Percentiles rank a stretch among this genome's conserved stretches.
Conservation (phyloP, 139 green algal genomes). For the Edaphochlamys debaryana region DNA sequence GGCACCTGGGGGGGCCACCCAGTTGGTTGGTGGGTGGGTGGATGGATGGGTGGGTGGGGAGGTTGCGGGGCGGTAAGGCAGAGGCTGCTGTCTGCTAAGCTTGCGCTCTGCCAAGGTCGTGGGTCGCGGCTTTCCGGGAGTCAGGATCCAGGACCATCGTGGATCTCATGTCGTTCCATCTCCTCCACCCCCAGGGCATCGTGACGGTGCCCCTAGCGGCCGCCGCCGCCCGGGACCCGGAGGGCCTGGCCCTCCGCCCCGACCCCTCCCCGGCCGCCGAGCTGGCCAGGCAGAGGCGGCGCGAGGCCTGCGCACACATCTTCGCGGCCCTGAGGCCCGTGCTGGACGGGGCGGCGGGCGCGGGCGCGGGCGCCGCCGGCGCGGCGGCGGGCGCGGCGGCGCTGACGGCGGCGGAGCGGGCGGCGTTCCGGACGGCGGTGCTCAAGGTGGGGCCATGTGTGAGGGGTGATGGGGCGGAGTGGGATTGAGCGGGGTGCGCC, state of each 20-base stretch:
- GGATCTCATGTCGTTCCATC: too few species aligned
- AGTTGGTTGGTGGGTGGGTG: too few species aligned
- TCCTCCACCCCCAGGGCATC: too few species aligned
- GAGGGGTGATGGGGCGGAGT: background rate
- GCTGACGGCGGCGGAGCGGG: conserved; percentile 38
- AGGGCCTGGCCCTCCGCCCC: conserved; percentile 51
- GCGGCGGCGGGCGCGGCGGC: background rate
- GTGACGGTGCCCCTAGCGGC: conserved; percentile 61
- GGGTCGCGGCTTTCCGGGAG: too few species aligned
- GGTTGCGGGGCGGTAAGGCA: too few species aligned
- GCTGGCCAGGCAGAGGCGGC: conserved; percentile 56
- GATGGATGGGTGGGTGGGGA: too few species aligned
- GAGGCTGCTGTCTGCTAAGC: too few species aligned
- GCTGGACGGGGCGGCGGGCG: background rate
- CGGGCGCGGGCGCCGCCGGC: background rate
- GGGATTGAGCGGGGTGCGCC: background rate
- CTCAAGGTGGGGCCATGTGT: conserved; percentile 44
- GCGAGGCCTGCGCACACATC: conserved; percentile 68
- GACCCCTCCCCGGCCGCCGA: conserved; percentile 56
- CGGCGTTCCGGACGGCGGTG: conserved; percentile 30
- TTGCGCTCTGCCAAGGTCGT: too few species aligned
- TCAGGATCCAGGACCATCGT: too few species aligned
- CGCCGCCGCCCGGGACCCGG: conserved; percentile 75
- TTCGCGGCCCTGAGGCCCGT: conserved; percentile 31
- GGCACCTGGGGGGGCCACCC: too few species aligned